Base-by-base conservation (phyloP, 257 asterid genomes). In the Mitragyna speciosa region DNA sequence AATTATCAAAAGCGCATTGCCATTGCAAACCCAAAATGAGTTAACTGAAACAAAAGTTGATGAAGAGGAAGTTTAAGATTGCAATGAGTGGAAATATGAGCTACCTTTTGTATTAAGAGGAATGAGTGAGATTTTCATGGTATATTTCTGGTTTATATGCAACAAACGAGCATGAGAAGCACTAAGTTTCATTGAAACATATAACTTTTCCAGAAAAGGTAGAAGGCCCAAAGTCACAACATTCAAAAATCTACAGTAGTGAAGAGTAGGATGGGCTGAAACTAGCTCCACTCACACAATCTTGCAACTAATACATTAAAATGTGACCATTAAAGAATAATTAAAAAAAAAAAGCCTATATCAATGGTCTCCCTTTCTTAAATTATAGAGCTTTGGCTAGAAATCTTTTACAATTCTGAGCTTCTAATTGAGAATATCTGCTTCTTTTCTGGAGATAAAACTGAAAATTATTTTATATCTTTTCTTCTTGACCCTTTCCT, bases 271-370 rank as follows among this genome's bases (percentile, higher is more conserved):
- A 75, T 72, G 45, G 45, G 36, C 70, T 20, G n/a, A 22, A 20
- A 75, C 36, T 36, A 33, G 39, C 48, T 75, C 78, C 15, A 59
- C 17, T 14, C 51, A 36, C 59, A 75, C 66, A 73, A 26, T 73
- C 22, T 8, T n/a, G 26, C 63, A 54, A 19, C 63, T 54, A 19
- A 52, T 16, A 8, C 19, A 54, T 20, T 54, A 54, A 54, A 54
- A 54, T 0, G 63, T 14, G 63, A 54, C 26, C n/a, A 19, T 54
- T 36, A 36, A 36, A 54, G 6, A 7, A 54, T 7, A 54, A 54
- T 20, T 7, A 16, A 54, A n/a, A 24, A 33, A 7, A 72, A 1
- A 73, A n/a, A 47, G 22, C 67, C 24, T 63, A 73, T 36, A 30
- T 7, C 3, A 48, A 17, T 19, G 6, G 30, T 26, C 56, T 19